phyloP scores from a whole-genome alignment of 2,329 filamentous ascomycete genomes.

The Cyanodermella asteris region DNA sequence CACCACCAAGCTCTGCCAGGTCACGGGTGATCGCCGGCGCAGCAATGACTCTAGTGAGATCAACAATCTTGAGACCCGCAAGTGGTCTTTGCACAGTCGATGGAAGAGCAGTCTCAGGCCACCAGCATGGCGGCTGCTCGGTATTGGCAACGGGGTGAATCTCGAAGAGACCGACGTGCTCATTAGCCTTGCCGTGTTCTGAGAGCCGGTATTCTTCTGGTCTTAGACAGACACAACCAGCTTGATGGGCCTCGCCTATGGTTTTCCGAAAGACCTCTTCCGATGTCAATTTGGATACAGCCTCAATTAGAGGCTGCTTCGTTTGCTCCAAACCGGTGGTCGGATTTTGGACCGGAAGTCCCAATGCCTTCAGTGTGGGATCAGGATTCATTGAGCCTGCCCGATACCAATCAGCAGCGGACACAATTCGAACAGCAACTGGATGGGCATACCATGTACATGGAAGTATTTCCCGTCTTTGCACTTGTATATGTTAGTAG shows the following conservation, averaged over 20 bases:
- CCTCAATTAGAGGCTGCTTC: conserved; percentile 8
- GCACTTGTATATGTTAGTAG: conserved; percentile 26
- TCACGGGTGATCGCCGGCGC: conserved; percentile 22
- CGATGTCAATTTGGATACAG: neutral
- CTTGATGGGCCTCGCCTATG: neutral
- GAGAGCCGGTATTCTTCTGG: conserved; percentile 18
- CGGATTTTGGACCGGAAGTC: conserved; percentile 13
- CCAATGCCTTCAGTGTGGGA: conserved; percentile 18
- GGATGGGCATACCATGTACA: conserved; percentile 17
- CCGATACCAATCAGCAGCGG: neutral
- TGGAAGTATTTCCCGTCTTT: conserved; percentile 26
- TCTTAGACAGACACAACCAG: no score
- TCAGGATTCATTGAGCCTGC: conserved; percentile 21
- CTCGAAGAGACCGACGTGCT: conserved; percentile 20
- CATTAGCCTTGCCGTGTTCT: conserved; percentile 22
- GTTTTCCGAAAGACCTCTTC: neutral
- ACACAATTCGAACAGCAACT: neutral
- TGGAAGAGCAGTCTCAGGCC: conserved; percentile 16
- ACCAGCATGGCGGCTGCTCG: conserved; percentile 17
- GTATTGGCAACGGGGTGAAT: conserved; percentile 12
- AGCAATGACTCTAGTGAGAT: conserved; percentile 27
- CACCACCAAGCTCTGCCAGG: conserved; percentile 25
- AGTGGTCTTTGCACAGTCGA: conserved; percentile 18
- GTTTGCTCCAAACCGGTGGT: conserved; percentile 12
- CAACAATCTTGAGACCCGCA: conserved; percentile 26